Percentiles rank a stretch among this genome's conserved stretches.
Conservation (phyloP, 2,329 filamentous ascomycete species). For the Rhynchosporium graminicola region DNA sequence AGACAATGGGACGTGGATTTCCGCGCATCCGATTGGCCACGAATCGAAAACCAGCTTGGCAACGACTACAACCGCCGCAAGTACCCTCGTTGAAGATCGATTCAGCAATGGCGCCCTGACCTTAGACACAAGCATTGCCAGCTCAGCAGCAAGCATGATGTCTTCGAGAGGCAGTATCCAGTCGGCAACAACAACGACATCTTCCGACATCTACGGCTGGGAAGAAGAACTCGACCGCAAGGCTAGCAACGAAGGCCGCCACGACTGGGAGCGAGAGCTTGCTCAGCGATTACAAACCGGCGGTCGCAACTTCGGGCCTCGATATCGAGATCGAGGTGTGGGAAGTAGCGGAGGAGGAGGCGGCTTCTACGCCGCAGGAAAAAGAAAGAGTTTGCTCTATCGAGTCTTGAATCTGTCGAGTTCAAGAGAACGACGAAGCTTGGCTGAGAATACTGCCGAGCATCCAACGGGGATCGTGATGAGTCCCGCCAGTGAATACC, state of each 20-base stretch:
- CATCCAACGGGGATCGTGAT: constrained; percentile 3
- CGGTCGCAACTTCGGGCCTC: constrained; percentile 28
- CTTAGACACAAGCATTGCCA: constrained; percentile 37
- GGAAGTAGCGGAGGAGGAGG: not conserved
- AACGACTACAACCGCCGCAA: constrained; percentile 31
- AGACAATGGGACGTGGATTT: constrained; percentile 36
- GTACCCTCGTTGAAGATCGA: constrained; percentile 32
- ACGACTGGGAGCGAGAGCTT: constrained; percentile 30
- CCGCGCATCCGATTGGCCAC: constrained; percentile 31
- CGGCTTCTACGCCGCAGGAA: constrained; percentile 28
- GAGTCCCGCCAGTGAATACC: constrained; percentile 17
- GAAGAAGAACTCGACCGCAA: constrained; percentile 50
- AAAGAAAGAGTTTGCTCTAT: constrained; percentile 36
- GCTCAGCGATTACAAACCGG: constrained; percentile 29
- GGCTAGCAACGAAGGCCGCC: constrained; percentile 30
- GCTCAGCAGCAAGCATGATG: constrained; percentile 41
- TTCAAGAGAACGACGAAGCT: constrained; percentile 21
- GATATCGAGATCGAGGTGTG: constrained; percentile 13
- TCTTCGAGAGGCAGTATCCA: constrained; percentile 39
- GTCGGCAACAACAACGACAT: constrained; percentile 38
- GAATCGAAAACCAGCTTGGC: constrained; percentile 36
- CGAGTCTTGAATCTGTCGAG: constrained; percentile 35
- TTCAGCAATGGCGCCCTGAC: constrained; percentile 28
- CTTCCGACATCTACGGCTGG: constrained; percentile 55
- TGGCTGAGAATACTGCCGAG: constrained; percentile 20